Evolutionary conservation across 108 stramenopile genomes (phyloP).

Genomic region (Nannochloropsis salina): DNA sequence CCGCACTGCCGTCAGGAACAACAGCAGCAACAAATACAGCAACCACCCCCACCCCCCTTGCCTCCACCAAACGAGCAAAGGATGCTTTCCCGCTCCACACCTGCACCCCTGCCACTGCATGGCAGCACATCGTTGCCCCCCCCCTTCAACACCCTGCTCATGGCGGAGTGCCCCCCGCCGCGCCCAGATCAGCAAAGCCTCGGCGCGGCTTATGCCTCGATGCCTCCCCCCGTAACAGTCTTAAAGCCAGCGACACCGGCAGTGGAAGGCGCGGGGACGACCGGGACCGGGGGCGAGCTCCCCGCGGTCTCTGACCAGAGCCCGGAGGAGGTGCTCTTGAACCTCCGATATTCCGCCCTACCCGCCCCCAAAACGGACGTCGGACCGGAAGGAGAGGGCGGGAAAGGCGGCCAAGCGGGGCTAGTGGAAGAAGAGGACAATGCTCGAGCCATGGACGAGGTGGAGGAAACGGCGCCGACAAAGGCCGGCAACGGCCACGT

Average conservation of each 20-base stretch:
- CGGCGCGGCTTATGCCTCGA: too few species aligned
- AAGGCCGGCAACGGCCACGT: too few species aligned
- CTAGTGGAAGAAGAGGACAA: neutral
- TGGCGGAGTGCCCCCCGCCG: too few species aligned
- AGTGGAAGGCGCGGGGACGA: neutral
- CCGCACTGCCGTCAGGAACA: neutral
- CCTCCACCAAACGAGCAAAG: slow-evolving; percentile 50
- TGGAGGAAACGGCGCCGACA: too few species aligned
- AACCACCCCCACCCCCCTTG: neutral
- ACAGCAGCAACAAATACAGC: neutral
- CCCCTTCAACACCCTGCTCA: too few species aligned
- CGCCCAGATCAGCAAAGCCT: too few species aligned
- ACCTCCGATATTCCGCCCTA: neutral
- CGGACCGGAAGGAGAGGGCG: neutral
- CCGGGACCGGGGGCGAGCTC: neutral
- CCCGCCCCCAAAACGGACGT: neutral
- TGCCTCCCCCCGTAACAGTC: neutral
- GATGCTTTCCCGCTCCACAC: slow-evolving; percentile 69
- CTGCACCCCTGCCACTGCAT: too few species aligned
- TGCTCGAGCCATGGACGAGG: too few species aligned
- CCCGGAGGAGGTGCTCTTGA: neutral
- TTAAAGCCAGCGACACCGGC: neutral
- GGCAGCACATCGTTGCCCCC: too few species aligned
- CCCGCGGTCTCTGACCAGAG: neutral
- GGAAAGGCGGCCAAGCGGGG: neutral